These are phyloP conservation scores for Boletus rufocinnamomeus DNA, from an alignment of 768 basidiomycete species.

Conservation along the genomic window DNA sequence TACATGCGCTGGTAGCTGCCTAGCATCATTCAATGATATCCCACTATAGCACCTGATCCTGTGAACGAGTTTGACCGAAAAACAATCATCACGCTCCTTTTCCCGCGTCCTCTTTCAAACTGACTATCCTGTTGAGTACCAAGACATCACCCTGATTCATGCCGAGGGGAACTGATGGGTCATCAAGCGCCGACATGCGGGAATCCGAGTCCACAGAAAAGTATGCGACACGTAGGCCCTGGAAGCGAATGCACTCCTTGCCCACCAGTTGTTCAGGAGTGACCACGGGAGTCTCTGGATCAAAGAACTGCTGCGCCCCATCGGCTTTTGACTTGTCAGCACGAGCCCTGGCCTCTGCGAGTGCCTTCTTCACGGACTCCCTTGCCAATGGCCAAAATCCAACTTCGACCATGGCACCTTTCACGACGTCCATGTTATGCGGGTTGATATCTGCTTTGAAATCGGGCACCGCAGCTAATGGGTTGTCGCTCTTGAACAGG, in stretches of 20 bases:
- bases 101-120: slow-evolving; percentile 90
- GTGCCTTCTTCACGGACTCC: slow-evolving; percentile 61
- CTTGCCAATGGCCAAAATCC: slow-evolving; percentile 88
- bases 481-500: slow-evolving; percentile 93
- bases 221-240: slow-evolving; percentile 93
- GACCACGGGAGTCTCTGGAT: slow-evolving; percentile 66
- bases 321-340: slow-evolving; percentile 61
- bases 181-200: slow-evolving; percentile 62
- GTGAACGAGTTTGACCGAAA: neutral
- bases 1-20: slow-evolving; percentile 87
- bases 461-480: slow-evolving; percentile 64
- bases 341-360: slow-evolving; percentile 60
- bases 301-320: slow-evolving; percentile 34
- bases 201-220: slow-evolving; percentile 92
- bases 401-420: slow-evolving; percentile 81
- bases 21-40: slow-evolving; percentile 30
- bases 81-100: slow-evolving; percentile 46
- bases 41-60: neutral
- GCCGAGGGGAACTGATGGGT: slow-evolving; percentile 43
- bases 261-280: slow-evolving; percentile 78
- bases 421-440: slow-evolving; percentile 76
- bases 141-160: slow-evolving; percentile 73
- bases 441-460: slow-evolving; percentile 83
- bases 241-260: slow-evolving; percentile 93
- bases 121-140: slow-evolving; percentile 90